A percentile compares a stretch with the other conserved stretches of the same genome.
Evolutionary conservation across 768 basidiomycete genomes (phyloP).

Genomic region (Tulasnella sp.): DNA sequence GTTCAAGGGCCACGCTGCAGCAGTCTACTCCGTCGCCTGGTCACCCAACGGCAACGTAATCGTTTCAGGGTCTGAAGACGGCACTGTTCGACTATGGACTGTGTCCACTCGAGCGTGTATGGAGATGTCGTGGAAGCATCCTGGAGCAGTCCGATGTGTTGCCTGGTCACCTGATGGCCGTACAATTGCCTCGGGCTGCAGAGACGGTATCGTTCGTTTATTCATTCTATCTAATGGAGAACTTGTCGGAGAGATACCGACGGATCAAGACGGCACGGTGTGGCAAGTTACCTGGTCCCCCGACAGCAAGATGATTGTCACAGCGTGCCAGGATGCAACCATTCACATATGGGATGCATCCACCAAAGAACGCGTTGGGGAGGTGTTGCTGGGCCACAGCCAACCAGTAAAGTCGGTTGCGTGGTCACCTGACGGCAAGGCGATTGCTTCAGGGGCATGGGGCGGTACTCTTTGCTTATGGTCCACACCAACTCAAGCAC

Average conservation of each 20-base stretch:
- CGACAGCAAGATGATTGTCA: background rate
- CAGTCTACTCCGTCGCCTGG: no score
- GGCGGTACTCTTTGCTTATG: background rate
- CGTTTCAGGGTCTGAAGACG: no score
- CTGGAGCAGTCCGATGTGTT: background rate
- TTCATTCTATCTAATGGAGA: background rate
- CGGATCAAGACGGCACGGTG: background rate
- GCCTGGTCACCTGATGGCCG: background rate
- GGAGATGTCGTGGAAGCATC: background rate
- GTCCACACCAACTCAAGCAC: background rate
- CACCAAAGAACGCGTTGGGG: background rate
- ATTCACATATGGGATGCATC: slow-evolving; percentile 31
- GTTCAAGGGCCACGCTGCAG: no score
- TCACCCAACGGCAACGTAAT: no score
- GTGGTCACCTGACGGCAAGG: background rate
- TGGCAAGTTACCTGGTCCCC: background rate
- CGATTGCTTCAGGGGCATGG: background rate
- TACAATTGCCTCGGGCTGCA: background rate
- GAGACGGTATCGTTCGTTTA: background rate
- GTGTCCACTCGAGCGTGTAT: background rate
- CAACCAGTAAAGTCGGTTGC: background rate
- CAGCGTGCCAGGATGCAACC: slow-evolving; percentile 25
- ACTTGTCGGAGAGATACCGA: background rate
- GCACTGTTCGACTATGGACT: background rate
- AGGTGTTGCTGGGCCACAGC: background rate